Percentiles rank a stretch among this genome's conserved stretches.
Conservation (phyloP, 179 eudicot species). For the Patellifolia procumbens region DNA sequence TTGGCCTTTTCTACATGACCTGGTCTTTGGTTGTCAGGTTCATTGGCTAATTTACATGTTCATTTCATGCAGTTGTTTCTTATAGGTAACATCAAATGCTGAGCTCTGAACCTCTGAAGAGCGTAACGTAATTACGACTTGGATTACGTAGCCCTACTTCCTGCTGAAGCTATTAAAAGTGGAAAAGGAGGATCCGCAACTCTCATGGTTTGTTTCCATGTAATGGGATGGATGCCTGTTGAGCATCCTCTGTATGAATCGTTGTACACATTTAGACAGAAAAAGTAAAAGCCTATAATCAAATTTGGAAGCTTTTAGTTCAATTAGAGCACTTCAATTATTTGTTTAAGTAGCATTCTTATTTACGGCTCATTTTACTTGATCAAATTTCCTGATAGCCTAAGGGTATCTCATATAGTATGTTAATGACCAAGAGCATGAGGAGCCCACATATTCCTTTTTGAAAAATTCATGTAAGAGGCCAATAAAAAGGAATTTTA, state of each 20-base stretch:
- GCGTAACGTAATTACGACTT: neutral
- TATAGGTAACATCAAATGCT: neutral
- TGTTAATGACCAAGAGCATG: too few relatives aligned
- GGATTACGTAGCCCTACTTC: neutral
- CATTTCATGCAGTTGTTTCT: conserved; percentile 14
- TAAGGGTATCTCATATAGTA: too few relatives aligned
- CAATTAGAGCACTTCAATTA: too few relatives aligned
- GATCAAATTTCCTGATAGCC: too few relatives aligned
- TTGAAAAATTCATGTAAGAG: too few relatives aligned
- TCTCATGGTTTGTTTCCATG: neutral
- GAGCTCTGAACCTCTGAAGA: neutral
- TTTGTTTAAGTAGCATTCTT: too few relatives aligned
- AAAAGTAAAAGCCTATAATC: too few relatives aligned
- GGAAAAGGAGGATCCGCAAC: neutral
- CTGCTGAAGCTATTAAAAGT: neutral
- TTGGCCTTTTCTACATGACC: neutral
- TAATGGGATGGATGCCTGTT: neutral
- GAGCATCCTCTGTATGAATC: neutral
- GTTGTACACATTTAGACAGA: neutral
- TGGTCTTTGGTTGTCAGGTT: neutral
- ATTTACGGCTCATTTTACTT: too few relatives aligned
- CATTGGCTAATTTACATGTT: neutral
- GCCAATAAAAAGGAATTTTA: too few relatives aligned
- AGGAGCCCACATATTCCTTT: too few relatives aligned
- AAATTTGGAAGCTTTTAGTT: too few relatives aligned